Evolutionary conservation across 2,329 filamentous ascomycete species (phyloP), one percentile per base, ranked within the genome.

Genomic region (Diaporthe destruens): DNA sequence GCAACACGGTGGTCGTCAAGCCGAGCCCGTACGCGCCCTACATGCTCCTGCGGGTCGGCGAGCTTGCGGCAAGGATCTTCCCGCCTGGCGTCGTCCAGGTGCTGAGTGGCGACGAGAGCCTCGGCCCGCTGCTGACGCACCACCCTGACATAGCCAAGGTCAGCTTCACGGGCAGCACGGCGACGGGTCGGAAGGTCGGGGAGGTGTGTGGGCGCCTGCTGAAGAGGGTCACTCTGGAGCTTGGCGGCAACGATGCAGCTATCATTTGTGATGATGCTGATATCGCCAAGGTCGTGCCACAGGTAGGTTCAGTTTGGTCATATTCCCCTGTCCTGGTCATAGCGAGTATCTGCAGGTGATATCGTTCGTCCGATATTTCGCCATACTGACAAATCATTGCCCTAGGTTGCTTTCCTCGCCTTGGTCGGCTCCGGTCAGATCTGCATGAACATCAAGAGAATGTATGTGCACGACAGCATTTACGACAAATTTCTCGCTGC

Each of bases 111-210:
- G 88, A 88, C 68, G 89, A 92, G 75, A 82, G 84, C 54, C 85
- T 92, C 8, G 90, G 90, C 6, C 88, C 87, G 0, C 85, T 84
- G 84, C 79, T 92, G 67, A 90, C 88, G 0, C 79, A 78, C 20
- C 90, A 92, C 76, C 88, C 88, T 0, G 87, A 84, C 29, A 86
- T 92, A 71, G 84, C 86, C 71, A 92, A 91, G 83, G 87, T 92
- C 77, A 86, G 84, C 75, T 92, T 92, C 80, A 92, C 90, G 0
- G 90, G 90, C 3, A 90, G 88, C 14, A 88, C 54, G 1, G 34
- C 39, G 29, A 72, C 71, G 23, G 73, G 73, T 2, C 84, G 84
- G 71, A 80, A 78, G 51, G 82, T 87, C 7, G 84, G 84, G 80
- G 82, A 80, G 25, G 81, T 78, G 47, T 82, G 81, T 36, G 82